Conservation (phyloP, 345 rosid genomes). For the Gossypium arboreum region DNA sequence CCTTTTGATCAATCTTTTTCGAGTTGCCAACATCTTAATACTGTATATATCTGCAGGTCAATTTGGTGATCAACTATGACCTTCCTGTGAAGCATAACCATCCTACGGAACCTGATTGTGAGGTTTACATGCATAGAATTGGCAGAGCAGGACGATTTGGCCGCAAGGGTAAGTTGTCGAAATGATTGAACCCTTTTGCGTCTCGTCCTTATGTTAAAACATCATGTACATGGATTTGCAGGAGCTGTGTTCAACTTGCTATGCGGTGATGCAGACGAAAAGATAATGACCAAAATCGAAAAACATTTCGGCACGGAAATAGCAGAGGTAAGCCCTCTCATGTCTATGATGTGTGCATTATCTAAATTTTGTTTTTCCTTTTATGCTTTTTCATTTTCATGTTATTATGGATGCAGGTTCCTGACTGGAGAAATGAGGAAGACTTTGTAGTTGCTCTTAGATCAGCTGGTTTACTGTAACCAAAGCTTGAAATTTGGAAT, state of each 20-base stretch:
- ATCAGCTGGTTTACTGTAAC: slow-evolving; percentile 44
- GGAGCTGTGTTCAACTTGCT: slow-evolving; percentile 86
- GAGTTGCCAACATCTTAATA: slow-evolving; percentile 7
- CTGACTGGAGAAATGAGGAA: slow-evolving; percentile 40
- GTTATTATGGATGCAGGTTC: slow-evolving; percentile 31
- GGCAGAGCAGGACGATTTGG: slow-evolving; percentile 97
- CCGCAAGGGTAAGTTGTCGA: slow-evolving; percentile 56
- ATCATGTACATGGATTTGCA: slow-evolving; percentile 17
- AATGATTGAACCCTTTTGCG: neutral
- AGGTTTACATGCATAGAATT: slow-evolving; percentile 87
- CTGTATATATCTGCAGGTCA: slow-evolving; percentile 44
- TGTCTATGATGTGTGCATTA: neutral
- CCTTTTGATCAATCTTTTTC: slow-evolving; percentile 2
- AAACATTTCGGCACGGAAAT: slow-evolving; percentile 46
- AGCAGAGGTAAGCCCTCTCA: slow-evolving; percentile 41
- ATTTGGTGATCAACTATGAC: slow-evolving; percentile 78
- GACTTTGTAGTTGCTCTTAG: slow-evolving; percentile 44
- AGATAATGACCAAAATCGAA: slow-evolving; percentile 67
- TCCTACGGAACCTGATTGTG: slow-evolving; percentile 65
- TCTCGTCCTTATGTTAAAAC: too few relatives aligned
- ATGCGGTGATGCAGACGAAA: slow-evolving; percentile 37
- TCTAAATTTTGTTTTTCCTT: neutral
- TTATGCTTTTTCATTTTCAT: slow-evolving; percentile 1
- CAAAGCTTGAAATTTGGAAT: neutral
- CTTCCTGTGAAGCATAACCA: slow-evolving; percentile 60